phyloP scores from a whole-genome alignment of 2,329 filamentous ascomycete genomes.

The Fusarium liriodendri region DNA sequence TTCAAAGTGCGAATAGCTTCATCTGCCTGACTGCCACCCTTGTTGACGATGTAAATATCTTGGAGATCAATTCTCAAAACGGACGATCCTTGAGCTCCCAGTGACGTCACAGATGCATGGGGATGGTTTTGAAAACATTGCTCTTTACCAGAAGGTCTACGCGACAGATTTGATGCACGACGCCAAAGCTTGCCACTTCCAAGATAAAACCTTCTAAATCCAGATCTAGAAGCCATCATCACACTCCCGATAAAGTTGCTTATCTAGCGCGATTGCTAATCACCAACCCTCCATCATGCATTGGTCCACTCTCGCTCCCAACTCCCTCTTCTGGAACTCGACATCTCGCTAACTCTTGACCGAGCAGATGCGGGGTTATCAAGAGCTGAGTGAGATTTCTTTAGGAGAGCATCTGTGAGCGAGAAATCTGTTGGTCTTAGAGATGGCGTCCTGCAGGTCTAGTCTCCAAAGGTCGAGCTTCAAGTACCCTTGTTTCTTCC shows the following conservation, averaged over 20 bases:
- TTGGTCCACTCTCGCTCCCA: neutral
- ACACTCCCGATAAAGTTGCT: neutral
- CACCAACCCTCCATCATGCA: neutral
- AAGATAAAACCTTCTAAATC: neutral
- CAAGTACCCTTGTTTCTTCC: neutral
- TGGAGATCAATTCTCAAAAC: neutral
- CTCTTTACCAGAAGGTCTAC: neutral
- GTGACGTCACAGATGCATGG: neutral
- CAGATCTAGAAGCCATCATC: neutral
- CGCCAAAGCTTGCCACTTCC: neutral
- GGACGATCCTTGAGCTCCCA: neutral
- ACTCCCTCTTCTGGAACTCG: neutral
- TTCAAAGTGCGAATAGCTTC: neutral
- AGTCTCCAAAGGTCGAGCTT: neutral
- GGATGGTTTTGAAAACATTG: neutral
- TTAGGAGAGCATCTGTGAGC: neutral
- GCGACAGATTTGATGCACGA: neutral
- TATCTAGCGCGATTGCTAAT: neutral
- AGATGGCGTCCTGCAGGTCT: neutral
- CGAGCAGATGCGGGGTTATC: neutral
- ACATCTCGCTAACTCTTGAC: neutral
- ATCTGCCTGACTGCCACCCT: neutral
- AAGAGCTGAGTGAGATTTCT: neutral
- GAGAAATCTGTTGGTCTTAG: neutral
- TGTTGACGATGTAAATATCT: neutral